Conservation (phyloP, 2,329 filamentous ascomycete genomes). For the Paecilomyces niveus region DNA sequence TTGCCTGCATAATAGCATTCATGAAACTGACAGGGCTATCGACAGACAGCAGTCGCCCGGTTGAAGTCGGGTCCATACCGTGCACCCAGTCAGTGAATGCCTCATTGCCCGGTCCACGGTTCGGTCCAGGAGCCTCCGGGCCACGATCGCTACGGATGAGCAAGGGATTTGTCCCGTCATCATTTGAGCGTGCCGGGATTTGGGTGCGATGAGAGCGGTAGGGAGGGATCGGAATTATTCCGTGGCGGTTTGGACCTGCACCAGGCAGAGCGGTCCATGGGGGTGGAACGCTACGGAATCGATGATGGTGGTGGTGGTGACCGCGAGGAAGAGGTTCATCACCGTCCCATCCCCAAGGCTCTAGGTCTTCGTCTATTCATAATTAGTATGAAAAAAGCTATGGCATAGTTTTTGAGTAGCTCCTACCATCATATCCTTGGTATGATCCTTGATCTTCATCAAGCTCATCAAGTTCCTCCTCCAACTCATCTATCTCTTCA, state of each 20-base stretch:
- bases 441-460: slow-evolving; percentile 39
- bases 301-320: slow-evolving; percentile 45
- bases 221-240: slow-evolving; percentile 31
- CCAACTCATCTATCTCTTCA: slow-evolving; percentile 40
- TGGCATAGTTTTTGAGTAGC: background rate
- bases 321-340: slow-evolving; percentile 46
- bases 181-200: slow-evolving; percentile 50
- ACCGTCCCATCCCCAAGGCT: slow-evolving; percentile 46
- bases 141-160: slow-evolving; percentile 55
- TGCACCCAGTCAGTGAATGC: slow-evolving; percentile 48
- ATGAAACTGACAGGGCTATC: slow-evolving; percentile 51
- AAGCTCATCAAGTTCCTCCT: slow-evolving; percentile 35
- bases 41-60: slow-evolving; percentile 37
- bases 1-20: slow-evolving; percentile 51
- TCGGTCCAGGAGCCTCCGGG: slow-evolving; percentile 25
- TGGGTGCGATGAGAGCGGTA: slow-evolving; percentile 39
- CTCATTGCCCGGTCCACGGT: slow-evolving; percentile 29
- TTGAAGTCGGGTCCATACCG: slow-evolving; percentile 41
- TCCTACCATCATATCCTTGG: slow-evolving; percentile 28
- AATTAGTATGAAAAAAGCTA: slow-evolving; percentile 19
- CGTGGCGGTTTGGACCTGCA: slow-evolving; percentile 47
- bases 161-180: slow-evolving; percentile 82
- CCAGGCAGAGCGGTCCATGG: slow-evolving; percentile 59
- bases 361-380: slow-evolving; percentile 28
- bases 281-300: slow-evolving; percentile 52